Base-by-base conservation (phyloP, 2,329 filamentous ascomycete species). In the Aureobasidium sp. region DNA sequence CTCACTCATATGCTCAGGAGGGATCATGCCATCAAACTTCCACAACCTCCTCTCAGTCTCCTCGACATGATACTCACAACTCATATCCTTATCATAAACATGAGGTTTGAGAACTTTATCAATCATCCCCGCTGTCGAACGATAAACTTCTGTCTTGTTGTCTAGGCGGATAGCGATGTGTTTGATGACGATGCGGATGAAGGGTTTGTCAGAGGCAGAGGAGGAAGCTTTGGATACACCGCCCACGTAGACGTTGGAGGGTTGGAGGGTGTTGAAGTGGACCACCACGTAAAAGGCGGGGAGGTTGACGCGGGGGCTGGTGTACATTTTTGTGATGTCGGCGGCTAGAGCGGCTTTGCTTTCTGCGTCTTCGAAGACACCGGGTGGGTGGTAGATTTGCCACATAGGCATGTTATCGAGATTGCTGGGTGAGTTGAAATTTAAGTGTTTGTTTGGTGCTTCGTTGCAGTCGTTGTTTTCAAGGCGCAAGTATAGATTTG, bases 271-370 rank as follows among this genome's bases (percentile, higher is more conserved):
- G 62, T 79, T 71, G 74, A 82, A 83, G 60, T 80, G 72, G 8
- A 81, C 76, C 27, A 80, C 75, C 2, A 83, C 81, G 68, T 82
- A 83, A 71, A 84, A 83, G n/a, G 77, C 74, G 0, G 81, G 81
- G 2, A 83, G 76, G 7, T 72, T 67, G 43, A 72, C 67, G 4
- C 8, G 15, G 18, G n/a, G n/a, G n/a, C n/a, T n/a, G n/a, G 68
- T 70, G 71, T 83, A 85, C 67, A 82, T 76, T 66, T 78, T 74
- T 55, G 80, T 82, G 40, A 83, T 78, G 66, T 75, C 72, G 63
- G 72, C 68, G 31, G 77, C 71, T 3, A 83, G 67, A 16, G 74
- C 70, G 50, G 70, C 38, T 63, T 78, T 80, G 6, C 71, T 69
- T 3, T 65, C 69, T 1, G 67, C 60, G 31, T 71, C 67, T 4